Evolutionary conservation across 2,329 filamentous ascomycete genomes (phyloP).

Genomic region (Fusarium pseudoanthophilum): DNA sequence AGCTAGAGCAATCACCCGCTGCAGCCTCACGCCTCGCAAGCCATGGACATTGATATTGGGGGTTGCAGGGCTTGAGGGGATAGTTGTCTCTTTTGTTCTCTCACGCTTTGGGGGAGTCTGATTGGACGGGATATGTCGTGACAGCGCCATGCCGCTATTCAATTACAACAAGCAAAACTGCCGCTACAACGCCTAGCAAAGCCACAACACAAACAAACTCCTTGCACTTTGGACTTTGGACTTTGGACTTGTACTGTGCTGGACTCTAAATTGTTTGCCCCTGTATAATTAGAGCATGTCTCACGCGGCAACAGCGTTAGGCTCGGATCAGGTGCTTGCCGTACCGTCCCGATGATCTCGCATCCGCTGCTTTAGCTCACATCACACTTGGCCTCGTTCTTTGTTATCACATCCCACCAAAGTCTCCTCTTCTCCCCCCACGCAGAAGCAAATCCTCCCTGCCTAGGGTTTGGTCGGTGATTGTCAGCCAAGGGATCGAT

Average conservation of each 20-base stretch:
- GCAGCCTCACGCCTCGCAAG: constrained; percentile 25
- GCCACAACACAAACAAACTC: neutral
- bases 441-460: constrained; percentile 6
- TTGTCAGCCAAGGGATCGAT: constrained; percentile 29
- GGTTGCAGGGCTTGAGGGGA: neutral
- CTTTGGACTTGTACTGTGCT: neutral
- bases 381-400: neutral
- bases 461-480: neutral
- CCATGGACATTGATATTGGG: neutral
- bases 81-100: constrained; percentile 34
- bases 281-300: constrained; percentile 6
- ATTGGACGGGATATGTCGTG: constrained; percentile 14
- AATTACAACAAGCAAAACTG: constrained; percentile 18
- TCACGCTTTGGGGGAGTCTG: constrained; percentile 2
- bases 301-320: constrained; percentile 28
- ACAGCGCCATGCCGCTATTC: constrained; percentile 24
- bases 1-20: constrained; percentile 19
- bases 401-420: constrained; percentile 7
- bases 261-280: neutral
- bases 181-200: constrained; percentile 2
- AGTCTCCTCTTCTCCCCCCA: constrained; percentile 19
- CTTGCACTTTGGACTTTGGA: neutral
- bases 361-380: constrained; percentile 22
- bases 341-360: constrained; percentile 37
- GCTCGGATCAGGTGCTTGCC: constrained; percentile 36